Conservation (phyloP, 768 basidiomycete species). For the Hygrocybe punicea region DNA sequence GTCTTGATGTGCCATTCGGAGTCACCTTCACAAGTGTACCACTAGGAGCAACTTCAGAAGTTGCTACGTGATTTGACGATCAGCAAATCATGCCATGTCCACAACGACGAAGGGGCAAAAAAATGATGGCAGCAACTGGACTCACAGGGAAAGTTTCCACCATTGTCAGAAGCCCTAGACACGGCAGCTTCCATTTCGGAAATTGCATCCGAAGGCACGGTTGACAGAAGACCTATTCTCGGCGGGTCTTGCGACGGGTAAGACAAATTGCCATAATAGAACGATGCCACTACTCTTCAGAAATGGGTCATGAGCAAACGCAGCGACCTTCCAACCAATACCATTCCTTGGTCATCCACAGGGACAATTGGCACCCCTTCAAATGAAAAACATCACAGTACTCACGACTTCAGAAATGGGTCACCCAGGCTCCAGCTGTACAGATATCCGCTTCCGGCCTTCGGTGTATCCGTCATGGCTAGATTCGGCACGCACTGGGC, state of each 20-base stretch:
- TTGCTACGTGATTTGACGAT: too few species aligned
- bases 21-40: too few species aligned
- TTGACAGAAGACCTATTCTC: slow-evolving; percentile 68
- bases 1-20: too few species aligned
- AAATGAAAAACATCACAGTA: slow-evolving; percentile 7
- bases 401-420: slow-evolving; percentile 73
- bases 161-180: slow-evolving; percentile 23
- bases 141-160: slow-evolving; percentile 25
- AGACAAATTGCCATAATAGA: slow-evolving; percentile 69
- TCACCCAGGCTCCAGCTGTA: slow-evolving; percentile 78
- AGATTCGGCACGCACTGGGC: slow-evolving; percentile 53
- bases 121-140: not conserved
- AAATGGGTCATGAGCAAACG: not conserved
- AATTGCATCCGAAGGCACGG: slow-evolving; percentile 56
- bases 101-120: not conserved
- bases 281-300: slow-evolving; percentile 58
- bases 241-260: slow-evolving; percentile 67
- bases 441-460: slow-evolving; percentile 49
- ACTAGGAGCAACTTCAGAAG: too few species aligned
- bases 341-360: too few species aligned
- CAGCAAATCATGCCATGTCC: too few species aligned
- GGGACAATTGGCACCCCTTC: too few species aligned
- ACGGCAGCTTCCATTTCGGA: slow-evolving; percentile 37
- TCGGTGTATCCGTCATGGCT: slow-evolving; percentile 61
- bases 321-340: too few species aligned